Conservation (phyloP, 345 rosid species). For the Salix koriyanagi region DNA sequence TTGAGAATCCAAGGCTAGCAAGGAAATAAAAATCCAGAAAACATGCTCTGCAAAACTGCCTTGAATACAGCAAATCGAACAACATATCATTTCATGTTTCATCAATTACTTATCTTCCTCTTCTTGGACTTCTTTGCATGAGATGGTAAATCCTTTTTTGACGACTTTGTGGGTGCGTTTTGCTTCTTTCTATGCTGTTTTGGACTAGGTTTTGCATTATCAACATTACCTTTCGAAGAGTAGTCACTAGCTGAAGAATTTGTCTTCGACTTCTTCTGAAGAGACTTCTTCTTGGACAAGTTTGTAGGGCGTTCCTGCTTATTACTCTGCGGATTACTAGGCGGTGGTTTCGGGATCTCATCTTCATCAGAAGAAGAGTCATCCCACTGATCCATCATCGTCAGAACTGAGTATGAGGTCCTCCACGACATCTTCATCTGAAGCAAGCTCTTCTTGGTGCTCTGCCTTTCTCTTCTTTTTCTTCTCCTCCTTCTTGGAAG, state of each 20-base stretch:
- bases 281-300: conserved; percentile 16
- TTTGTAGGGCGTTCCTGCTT: conserved; percentile 25
- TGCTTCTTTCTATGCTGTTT: neutral
- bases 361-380: conserved; percentile 30
- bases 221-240: neutral
- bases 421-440: conserved; percentile 82
- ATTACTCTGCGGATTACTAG: conserved; percentile 13
- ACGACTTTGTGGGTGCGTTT: neutral
- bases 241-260: neutral
- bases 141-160: conserved; percentile 6
- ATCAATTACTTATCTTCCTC: conserved; percentile 20
- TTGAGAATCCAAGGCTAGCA: neutral
- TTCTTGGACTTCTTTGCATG: conserved; percentile 7
- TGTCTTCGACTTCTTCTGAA: conserved; percentile 24
- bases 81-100: neutral
- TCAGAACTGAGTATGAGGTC: conserved; percentile 88
- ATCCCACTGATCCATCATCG: conserved; percentile 49
- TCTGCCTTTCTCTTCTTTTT: conserved; percentile 35
- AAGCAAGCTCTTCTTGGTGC: conserved; percentile 30
- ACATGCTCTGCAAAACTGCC: neutral
- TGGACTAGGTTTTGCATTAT: neutral
- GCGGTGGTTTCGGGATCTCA: conserved; percentile 5
- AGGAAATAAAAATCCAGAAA: neutral
- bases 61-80: neutral
- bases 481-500: conserved; percentile 42